Evolutionary conservation across 2,329 filamentous ascomycete genomes (phyloP).

Genomic region (Neospermospora avenae): DNA sequence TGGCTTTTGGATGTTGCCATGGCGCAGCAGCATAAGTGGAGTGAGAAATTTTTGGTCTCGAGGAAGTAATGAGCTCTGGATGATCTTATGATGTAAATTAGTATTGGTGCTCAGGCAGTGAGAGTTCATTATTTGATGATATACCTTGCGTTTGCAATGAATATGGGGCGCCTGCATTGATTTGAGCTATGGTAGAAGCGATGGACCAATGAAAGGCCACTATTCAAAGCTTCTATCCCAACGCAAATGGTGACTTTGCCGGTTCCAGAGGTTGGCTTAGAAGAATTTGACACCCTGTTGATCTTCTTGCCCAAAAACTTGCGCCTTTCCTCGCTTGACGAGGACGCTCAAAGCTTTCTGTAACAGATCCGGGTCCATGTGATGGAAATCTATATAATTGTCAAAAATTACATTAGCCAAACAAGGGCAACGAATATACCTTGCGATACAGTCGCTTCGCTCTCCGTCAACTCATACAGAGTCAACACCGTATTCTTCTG

Average conservation of each 20-base stretch:
- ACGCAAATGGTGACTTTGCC: slow-evolving; percentile 4
- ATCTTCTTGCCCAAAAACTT: slow-evolving; percentile 88
- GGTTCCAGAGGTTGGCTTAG: slow-evolving; percentile 39
- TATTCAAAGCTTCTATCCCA: slow-evolving; percentile 10
- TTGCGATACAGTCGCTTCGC: slow-evolving; percentile 71
- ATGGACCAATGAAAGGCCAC: slow-evolving; percentile 9
- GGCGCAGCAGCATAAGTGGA: slow-evolving; percentile 74
- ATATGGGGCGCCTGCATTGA: not conserved
- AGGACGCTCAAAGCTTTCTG: slow-evolving; percentile 75
- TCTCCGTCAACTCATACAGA: slow-evolving; percentile 84
- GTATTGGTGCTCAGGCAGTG: not conserved
- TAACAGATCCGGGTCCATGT: slow-evolving; percentile 81
- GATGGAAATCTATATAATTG: slow-evolving; percentile 65
- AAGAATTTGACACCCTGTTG: slow-evolving; percentile 96
- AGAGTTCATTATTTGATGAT: slow-evolving; percentile 4
- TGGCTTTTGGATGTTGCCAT: slow-evolving; percentile 91
- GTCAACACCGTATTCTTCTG: slow-evolving; percentile 89
- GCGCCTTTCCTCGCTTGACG: slow-evolving; percentile 86
- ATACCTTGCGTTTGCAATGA: slow-evolving; percentile 13
- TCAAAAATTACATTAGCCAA: not conserved
- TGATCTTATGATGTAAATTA: not conserved
- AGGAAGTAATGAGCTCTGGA: not conserved
- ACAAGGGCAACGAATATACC: slow-evolving; percentile 42
- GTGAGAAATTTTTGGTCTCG: slow-evolving; percentile 54
- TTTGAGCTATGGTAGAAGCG: slow-evolving; percentile 2